These are phyloP conservation scores for Hericium rajendrae DNA, from an alignment of 768 basidiomycete species.

Conservation along the genomic window DNA sequence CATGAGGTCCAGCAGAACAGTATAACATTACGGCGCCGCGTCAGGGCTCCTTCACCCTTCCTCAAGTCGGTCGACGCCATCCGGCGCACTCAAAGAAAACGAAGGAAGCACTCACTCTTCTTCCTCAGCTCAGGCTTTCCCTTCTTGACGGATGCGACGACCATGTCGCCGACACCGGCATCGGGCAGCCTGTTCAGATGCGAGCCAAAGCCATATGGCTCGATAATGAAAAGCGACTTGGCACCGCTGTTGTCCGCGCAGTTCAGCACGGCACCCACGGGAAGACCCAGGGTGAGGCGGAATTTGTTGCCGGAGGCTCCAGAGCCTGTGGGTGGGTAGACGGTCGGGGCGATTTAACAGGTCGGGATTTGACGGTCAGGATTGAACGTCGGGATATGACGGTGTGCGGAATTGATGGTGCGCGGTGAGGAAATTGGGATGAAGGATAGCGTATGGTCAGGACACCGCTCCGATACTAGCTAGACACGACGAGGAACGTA, in stretches of 20 bases:
- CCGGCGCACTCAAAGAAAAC: neutral
- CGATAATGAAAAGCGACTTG: constrained; percentile 91
- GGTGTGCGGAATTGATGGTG: neutral
- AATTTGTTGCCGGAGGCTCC: constrained; percentile 91
- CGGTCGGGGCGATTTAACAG: neutral
- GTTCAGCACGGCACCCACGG: constrained; percentile 89
- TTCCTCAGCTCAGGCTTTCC: constrained; percentile 99
- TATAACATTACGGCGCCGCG: neutral
- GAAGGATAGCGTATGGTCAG: neutral
- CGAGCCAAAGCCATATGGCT: constrained; percentile 92
- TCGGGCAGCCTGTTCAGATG: constrained; percentile 96
- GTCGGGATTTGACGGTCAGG: neutral
- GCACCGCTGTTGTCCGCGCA: constrained; percentile 99
- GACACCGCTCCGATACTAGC: constrained; percentile 6
- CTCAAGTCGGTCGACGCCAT: neutral
- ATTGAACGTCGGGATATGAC: neutral
- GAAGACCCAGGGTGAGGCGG: constrained; percentile 90
- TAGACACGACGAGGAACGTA: constrained; percentile 13
- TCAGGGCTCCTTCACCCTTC: neutral
- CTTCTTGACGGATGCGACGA: constrained; percentile 97
- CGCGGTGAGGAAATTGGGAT: neutral
- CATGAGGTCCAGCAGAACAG: neutral
- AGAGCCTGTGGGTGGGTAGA: constrained; percentile 25
- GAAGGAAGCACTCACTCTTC: constrained; percentile 66
- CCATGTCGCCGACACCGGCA: constrained; percentile 91